Evolutionary conservation across 164 flowering plant genomes (phyloP).

Genomic region (Magnolia officinalis): DNA sequence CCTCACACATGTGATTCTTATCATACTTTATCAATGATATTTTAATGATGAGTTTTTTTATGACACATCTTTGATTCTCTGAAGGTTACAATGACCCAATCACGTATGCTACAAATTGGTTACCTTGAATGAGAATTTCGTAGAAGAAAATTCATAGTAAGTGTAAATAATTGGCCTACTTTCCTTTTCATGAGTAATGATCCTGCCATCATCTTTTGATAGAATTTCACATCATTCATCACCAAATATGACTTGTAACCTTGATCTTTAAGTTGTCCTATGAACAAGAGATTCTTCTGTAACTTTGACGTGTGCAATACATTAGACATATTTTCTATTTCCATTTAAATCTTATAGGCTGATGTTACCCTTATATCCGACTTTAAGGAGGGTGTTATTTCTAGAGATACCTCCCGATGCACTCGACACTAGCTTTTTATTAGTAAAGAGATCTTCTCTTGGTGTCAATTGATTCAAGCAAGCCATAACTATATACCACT

Average conservation of each 20-base stretch:
- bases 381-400: background rate
- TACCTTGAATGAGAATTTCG: background rate
- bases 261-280: slow-evolving; percentile 3
- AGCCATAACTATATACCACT: too few relatives aligned
- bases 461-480: too few relatives aligned
- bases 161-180: background rate
- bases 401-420: too few relatives aligned
- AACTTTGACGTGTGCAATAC: background rate
- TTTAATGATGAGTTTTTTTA: too few relatives aligned
- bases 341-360: background rate
- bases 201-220: background rate
- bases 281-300: background rate
- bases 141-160: background rate
- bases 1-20: background rate
- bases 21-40: background rate
- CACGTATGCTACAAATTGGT: background rate
- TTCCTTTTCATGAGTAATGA: background rate
- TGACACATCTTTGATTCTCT: too few relatives aligned
- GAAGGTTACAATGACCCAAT: too few relatives aligned
- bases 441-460: too few relatives aligned
- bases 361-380: background rate
- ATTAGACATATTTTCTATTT: background rate
- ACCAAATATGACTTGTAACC: background rate
- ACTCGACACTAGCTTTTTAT: background rate
- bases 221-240: slow-evolving; percentile 5